Percentiles rank a stretch among this genome's conserved stretches.
Evolutionary conservation across 257 asterid species (phyloP).

Genomic region (Solanum gandarillasii): DNA sequence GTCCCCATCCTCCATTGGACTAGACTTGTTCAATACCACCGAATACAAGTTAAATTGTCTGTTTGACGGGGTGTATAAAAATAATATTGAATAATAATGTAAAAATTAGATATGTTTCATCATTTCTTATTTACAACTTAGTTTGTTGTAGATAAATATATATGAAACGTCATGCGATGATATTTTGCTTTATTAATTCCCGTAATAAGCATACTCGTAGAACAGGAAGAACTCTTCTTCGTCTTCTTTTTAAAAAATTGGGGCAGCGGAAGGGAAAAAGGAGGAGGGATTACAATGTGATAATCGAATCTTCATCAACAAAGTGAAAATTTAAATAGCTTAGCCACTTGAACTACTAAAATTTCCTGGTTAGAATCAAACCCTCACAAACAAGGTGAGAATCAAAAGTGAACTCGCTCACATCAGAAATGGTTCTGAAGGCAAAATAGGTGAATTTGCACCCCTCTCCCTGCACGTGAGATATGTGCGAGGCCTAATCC

Average conservation of each 20-base stretch:
- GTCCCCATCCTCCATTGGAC: not conserved
- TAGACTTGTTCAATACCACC: not conserved
- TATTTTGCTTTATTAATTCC: not conserved
- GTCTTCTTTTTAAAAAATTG: not conserved
- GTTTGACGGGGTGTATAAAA: not conserved
- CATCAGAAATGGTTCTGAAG: not conserved
- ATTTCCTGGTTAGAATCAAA: no score
- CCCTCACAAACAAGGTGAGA: no score
- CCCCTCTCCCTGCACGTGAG: no score
- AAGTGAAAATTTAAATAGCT: no score
- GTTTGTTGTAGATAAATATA: no score
- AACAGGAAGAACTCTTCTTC: not conserved
- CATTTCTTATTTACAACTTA: no score
- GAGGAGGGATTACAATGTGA: no score
- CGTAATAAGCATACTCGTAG: not conserved
- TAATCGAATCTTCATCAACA: accelerated
- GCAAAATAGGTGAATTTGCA: no score
- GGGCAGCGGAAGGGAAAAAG: not conserved
- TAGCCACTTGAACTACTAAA: not conserved
- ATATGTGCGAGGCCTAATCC: no score
- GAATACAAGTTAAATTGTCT: not conserved
- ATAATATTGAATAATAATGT: not conserved
- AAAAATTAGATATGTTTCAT: no score
- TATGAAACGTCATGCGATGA: no score
- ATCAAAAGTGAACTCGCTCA: no score